Evolutionary conservation across 225 moss, liverwort and hornwort species (phyloP), one percentile per base, ranked within the genome.

Genomic region (Asterella californica): DNA sequence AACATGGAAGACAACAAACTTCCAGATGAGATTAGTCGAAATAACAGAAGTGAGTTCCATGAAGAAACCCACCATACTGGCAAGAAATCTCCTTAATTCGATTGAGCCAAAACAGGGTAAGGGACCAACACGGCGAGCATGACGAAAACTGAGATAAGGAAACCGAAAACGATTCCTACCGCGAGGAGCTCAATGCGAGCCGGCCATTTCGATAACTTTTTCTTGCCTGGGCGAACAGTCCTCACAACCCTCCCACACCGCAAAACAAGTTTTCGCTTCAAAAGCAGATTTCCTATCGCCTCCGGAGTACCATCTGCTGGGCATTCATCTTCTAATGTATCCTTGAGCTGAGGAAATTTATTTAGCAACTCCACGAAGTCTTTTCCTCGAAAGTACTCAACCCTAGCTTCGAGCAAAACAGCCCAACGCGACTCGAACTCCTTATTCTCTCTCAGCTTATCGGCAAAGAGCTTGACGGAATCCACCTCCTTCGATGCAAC

Each of bases 391-490:
- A 95, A 99, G 75, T 95, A 99, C 82, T 99, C 99, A 55, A 99
- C 99, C 80, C 99, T 84, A 45, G 95, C 82, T 88, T 99, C 95
- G 72, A 93, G 99, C 78, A 99, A 84, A 54, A 99, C 83, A 52
- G 99, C 99, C 99, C 99, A 99, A 66, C 99, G 95, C 64, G 99
- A 93, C 78, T 93, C 93, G 27, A 94, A 83, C 81, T 95, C 95
- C 78, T 95, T 95, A 81, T 99, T 95, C 49, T 95, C 93, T 78
- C 95, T 88, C 89, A 99, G 79, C 74, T 87, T 90, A 73, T 99
- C 99, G 47, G 93, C 93, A 79, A 99, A 95, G 30, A 84, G 82
- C 47, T 87, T 89, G 37, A 88, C 86, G 8, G 86, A 85, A 74
- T 95, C 91, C 34, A 85, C 84, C 75, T 91, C 88, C 79, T 88